Base-by-base conservation (phyloP, 2,329 filamentous ascomycete genomes). In the Sclerotinia subarctica region DNA sequence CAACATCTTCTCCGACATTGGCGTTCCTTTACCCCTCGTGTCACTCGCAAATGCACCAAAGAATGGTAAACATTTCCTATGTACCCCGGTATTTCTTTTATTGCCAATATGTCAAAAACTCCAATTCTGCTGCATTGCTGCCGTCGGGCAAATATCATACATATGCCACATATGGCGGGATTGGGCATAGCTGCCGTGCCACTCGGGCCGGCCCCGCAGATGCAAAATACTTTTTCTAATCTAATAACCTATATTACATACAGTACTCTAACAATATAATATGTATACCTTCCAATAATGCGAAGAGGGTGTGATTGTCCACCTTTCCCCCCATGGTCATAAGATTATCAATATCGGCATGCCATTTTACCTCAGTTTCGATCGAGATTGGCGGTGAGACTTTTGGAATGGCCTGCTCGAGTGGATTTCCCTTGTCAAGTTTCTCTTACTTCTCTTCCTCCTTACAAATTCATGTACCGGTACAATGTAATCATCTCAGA, bases 321-420 rank as follows among this genome's bases (percentile, higher is more conserved):
- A 53, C 42, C 29, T 38, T n/a, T 1, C 3, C 47, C 32, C 46
- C 21, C 58, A 32, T 49, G 58, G 44, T 17, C 44, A 49, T 49
- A n/a, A 49, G 26, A 17, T 52, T 38, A 64, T 64, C 60, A 52
- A 29, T n/a, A 53, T 35, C 46, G 47, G 47, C 65, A 63, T 62
- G 35, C 65, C 57, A 67, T 57, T 62, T 62, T 24, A 62, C 15
- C 54, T 62, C 42, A 52, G 19, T 15, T 38, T 60, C 49, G 32
- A 67, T 67, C 65, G 38, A 63, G 57, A 67, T 67, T 63, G 29
- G 57, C 65, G 65, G 57, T 67, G 65, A 67, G 65, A 11, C 65
- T 63, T 62, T 32, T 63, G 24, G 21, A 52, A 42, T 67, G 65
- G n/a, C 56, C 47, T 32, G 49, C 29, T 47, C 32, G 46, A 51